Evolutionary conservation across 1,284 basidiomycete genomes (phyloP), one percentile per base, ranked within the genome.

Genomic region (Hypsizygus ulmarius): DNA sequence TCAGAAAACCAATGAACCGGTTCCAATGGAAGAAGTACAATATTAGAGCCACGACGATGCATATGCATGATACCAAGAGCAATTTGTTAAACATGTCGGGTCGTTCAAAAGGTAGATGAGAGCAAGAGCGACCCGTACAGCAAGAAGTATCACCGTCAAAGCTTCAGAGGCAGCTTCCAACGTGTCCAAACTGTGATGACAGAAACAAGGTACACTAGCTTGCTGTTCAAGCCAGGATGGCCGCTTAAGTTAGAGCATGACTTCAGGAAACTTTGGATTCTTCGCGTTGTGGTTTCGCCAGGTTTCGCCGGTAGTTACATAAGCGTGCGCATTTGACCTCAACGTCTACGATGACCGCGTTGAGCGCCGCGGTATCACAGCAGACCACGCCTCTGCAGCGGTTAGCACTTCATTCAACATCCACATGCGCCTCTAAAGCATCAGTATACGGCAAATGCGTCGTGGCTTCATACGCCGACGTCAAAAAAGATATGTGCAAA

Each of bases 21-120:
- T 94, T 94, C 81, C 87, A 92, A 70, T 88, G 95, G 77, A 96
- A 95, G 53, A 92, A 78, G 65, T 93, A 93, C 50, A 87, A 60
- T 45, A 86, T 68, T n/a, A 86, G 70, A 34, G 79, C 82, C 43
- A 91, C 64, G 52, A 87, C 77, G 49, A 93, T 81, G 57, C 82
- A 82, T 47, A 89, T 69, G 61, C 83, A 84, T 56, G 85, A 78
- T 54, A 87, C 76, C 55, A 94, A 77, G 40, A 95, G 73, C 45
- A 79, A 68, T 40, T 64, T 65, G 67, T 76, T 74, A 41, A 87
- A 67, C 80, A 84, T 82, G 18, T 18, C 53, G 30, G 37, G 19
- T 33, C n/a, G n/a, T n/a, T n/a, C n/a, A n/a, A n/a, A n/a, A n/a
- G n/a, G n/a, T n/a, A 8, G 29, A 15, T 28, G 27, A 21, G 28